Percentiles rank a stretch among this genome's conserved stretches.
Evolutionary conservation across 2,329 filamentous ascomycete species (phyloP).

Genomic region (Verticillium nonalfalfae): DNA sequence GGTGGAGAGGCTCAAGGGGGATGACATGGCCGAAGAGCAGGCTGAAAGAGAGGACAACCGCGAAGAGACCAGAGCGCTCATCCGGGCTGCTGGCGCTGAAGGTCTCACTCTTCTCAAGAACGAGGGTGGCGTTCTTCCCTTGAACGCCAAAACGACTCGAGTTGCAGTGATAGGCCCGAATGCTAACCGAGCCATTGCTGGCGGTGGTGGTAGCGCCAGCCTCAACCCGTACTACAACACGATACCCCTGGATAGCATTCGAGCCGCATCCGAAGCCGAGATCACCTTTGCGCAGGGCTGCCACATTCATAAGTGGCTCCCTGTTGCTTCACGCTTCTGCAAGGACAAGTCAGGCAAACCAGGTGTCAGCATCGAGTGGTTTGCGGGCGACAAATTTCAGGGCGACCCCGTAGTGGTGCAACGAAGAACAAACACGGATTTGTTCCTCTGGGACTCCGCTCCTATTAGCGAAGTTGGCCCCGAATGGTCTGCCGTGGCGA

Average conservation of each 20-base stretch:
- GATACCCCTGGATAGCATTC: slow-evolving; percentile 58
- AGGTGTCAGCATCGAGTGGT: slow-evolving; percentile 61
- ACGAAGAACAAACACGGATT: slow-evolving; percentile 55
- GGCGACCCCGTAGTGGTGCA: slow-evolving; percentile 51
- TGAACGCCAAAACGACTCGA: slow-evolving; percentile 46
- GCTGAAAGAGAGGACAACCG: slow-evolving; percentile 50
- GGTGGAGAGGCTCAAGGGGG: slow-evolving; percentile 55
- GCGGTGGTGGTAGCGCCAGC: slow-evolving; percentile 61
- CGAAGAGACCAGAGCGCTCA: slow-evolving; percentile 52
- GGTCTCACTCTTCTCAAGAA: slow-evolving; percentile 62
- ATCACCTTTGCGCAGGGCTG: slow-evolving; percentile 56
- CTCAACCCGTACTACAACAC: slow-evolving; percentile 65
- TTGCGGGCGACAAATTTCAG: slow-evolving; percentile 55
- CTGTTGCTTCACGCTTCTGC: slow-evolving; percentile 54
- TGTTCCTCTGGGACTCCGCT: slow-evolving; percentile 66
- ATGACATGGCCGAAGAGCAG: slow-evolving; percentile 49
- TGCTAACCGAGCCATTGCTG: slow-evolving; percentile 60
- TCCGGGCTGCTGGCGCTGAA: slow-evolving; percentile 54
- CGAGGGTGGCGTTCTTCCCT: slow-evolving; percentile 50
- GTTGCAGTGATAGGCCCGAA: slow-evolving; percentile 64
- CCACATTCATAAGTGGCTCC: slow-evolving; percentile 60
- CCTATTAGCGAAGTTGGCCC: slow-evolving; percentile 53
- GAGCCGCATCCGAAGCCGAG: slow-evolving; percentile 43
- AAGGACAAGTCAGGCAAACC: slow-evolving; percentile 48
- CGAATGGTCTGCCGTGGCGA: slow-evolving; percentile 59